Evolutionary conservation across 1,284 basidiomycete genomes (phyloP), one percentile per base, ranked within the genome.

Genomic region (Somion occarium): DNA sequence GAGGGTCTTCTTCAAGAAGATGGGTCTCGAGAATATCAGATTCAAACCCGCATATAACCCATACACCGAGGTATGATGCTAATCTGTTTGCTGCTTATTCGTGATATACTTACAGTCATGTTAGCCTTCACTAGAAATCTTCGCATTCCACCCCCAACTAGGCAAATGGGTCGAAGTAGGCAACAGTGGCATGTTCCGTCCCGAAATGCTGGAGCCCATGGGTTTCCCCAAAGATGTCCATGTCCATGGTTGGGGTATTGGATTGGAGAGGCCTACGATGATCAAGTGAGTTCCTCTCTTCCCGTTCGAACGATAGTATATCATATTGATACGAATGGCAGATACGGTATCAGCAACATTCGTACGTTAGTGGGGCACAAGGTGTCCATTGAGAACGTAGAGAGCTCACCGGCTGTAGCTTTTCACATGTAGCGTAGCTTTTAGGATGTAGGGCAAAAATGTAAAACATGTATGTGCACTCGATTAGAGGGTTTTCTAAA

Each of bases 191-290:
- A 97, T 99, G 90, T 99, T 99, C 87, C 83, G 97, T 37, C 97
- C 97, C 2, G 97, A 99, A 68, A 99, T 99, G 96, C 78, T 99
- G 44, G 93, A 94, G 65, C 94, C 97, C 7, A 99, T 99, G 95
- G 97, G 97, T 39, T 86, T 99, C 64, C 97, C 97, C 2, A 92
- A 94, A 59, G 94, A 95, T 61, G 94, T 99, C 9, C 88, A 95
- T 48, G 96, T 98, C 2, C 88, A 97, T 58, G 97, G 97, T 18
- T 99, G 96, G 93, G 97, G 97, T 50, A 82, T 99, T 58, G 85
- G 87, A 64, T 76, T 99, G 30, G 97, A 99, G 73, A 76, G 97
- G 56, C 97, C 97, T n/a, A 99, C 97, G 1, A 99, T 99, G 97
- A 99, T 99, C 73, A 84, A 93, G 91, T 91, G 58, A 55, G 84